These are phyloP conservation scores for Angophora floribunda DNA, from an alignment of 345 rosid species.

Conservation along the genomic window DNA sequence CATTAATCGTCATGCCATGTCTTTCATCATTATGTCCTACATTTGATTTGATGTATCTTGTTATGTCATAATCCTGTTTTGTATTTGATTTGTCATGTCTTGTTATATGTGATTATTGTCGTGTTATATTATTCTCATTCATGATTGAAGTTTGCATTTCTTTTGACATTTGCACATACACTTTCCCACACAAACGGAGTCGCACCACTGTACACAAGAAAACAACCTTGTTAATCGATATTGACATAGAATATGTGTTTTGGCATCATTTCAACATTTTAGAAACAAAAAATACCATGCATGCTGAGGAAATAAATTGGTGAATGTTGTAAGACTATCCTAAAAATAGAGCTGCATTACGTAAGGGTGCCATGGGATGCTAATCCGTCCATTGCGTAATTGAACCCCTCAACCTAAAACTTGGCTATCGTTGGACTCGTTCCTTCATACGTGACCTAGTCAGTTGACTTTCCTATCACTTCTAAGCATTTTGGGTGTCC, in stretches of 20 bases:
- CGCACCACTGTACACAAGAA: neutral
- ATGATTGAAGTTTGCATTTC: neutral
- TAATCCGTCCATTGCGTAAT: neutral
- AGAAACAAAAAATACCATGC: neutral
- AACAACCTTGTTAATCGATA: neutral
- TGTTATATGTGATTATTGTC: neutral
- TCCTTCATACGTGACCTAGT: neutral
- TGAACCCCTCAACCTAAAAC: too few relatives aligned
- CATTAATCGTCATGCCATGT: neutral
- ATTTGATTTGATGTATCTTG: neutral
- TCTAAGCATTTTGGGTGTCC: neutral
- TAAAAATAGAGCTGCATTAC: rapidly evolving
- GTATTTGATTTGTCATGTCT: neutral
- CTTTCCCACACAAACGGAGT: neutral
- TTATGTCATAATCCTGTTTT: neutral
- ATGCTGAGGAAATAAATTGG: neutral
- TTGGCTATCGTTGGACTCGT: neutral
- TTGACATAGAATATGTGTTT: neutral
- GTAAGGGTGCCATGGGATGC: neutral
- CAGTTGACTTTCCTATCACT: neutral
- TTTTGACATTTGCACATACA: neutral
- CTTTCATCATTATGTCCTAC: neutral
- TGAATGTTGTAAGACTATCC: neutral
- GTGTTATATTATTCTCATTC: neutral
- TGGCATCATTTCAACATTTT: neutral